Conservation (phyloP, 805 yeast genomes). For the Saturnispora dispora region DNA sequence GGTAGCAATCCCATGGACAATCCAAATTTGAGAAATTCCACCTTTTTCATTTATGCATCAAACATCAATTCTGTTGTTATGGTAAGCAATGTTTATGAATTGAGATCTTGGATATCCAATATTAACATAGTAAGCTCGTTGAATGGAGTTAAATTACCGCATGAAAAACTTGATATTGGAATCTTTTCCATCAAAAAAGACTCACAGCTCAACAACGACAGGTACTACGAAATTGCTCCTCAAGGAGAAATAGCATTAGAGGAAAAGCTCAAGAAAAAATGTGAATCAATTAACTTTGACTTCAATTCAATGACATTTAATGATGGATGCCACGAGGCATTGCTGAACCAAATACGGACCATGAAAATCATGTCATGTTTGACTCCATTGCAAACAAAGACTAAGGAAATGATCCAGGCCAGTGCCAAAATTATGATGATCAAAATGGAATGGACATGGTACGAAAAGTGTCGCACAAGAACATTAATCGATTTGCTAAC, state of each 20-base stretch:
- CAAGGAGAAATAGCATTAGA: conserved; percentile 19
- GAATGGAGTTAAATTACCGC: conserved; percentile 24
- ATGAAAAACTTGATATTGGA: conserved; percentile 17
- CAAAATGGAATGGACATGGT: conserved; percentile 48
- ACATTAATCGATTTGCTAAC: neutral
- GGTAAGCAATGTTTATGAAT: conserved; percentile 37
- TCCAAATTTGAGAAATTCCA: conserved; percentile 13
- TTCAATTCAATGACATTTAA: neutral
- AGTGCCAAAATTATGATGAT: conserved; percentile 41
- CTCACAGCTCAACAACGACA: neutral
- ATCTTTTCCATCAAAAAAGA: conserved; percentile 24
- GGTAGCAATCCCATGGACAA: neutral
- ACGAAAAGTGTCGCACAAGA: conserved; percentile 31
- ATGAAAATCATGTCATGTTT: conserved; percentile 34
- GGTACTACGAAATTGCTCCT: conserved; percentile 17
- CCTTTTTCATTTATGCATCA: conserved; percentile 34
- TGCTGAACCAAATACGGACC: conserved; percentile 30
- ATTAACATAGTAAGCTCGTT: conserved; percentile 44
- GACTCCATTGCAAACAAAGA: conserved; percentile 47
- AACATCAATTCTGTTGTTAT: conserved; percentile 33
- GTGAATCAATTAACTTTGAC: conserved; percentile 21
- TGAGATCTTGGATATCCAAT: conserved; percentile 49
- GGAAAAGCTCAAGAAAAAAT: conserved; percentile 29
- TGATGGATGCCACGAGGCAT: conserved; percentile 16
- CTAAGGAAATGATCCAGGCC: conserved; percentile 39